Evolutionary conservation across 2,329 filamentous ascomycete species (phyloP).

Genomic region (Arthroderma sp.): DNA sequence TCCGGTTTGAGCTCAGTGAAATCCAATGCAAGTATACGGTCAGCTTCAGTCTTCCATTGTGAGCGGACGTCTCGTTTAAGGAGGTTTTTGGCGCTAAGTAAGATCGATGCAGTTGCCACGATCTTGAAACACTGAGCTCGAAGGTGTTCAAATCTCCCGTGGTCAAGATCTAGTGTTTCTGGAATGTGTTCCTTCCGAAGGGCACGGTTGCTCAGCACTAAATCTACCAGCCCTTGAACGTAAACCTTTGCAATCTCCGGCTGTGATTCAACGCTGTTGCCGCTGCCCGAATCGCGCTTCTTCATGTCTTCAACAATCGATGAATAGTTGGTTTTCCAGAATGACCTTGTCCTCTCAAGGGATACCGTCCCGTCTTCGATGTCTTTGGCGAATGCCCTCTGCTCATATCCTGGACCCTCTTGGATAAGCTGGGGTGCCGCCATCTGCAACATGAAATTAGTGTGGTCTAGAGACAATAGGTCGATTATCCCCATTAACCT

Average conservation of each 20-base stretch:
- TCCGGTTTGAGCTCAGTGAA: conserved; percentile 29
- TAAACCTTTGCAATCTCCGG: conserved; percentile 37
- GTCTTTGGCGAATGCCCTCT: conserved; percentile 44
- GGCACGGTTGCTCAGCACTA: conserved; percentile 41
- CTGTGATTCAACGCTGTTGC: conserved; percentile 19
- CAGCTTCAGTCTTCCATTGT: conserved; percentile 50
- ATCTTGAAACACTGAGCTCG: conserved; percentile 44
- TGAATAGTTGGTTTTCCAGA: conserved; percentile 36
- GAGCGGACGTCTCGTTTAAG: conserved; percentile 51
- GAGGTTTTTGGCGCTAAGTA: conserved; percentile 52
- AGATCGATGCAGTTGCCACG: conserved; percentile 47
- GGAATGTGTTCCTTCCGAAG: conserved; percentile 42
- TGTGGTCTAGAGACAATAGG: conserved; percentile 49
- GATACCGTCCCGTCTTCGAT: conserved; percentile 38
- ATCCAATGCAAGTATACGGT: conserved; percentile 42
- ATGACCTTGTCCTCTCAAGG: conserved; percentile 40
- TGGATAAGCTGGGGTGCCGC: conserved; percentile 48
- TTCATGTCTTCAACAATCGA: conserved; percentile 37
- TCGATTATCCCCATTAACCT: conserved; percentile 51
- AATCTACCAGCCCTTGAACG: conserved; percentile 45
- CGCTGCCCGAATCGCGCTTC: conserved; percentile 30
- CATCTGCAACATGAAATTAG: conserved; percentile 51
- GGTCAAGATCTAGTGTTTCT: conserved; percentile 47
- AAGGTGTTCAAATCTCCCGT: conserved; percentile 39
- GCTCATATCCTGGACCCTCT: conserved; percentile 49